Evolutionary conservation across 2,329 filamentous ascomycete genomes (phyloP).

Genomic region (Endoconidiophora laricicola): DNA sequence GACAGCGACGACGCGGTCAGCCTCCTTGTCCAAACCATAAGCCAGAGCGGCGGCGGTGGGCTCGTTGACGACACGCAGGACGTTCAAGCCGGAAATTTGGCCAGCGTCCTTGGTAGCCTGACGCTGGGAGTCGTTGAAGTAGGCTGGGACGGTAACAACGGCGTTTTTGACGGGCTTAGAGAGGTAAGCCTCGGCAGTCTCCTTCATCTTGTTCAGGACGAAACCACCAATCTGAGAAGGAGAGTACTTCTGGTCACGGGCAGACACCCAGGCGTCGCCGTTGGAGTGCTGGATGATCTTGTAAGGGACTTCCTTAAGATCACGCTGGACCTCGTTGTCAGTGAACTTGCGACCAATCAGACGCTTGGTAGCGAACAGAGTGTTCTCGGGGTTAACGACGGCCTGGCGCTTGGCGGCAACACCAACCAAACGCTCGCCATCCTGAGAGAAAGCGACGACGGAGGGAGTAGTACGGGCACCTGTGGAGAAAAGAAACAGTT

Average conservation of each 20-base stretch:
- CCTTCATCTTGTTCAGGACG: conserved; percentile 96
- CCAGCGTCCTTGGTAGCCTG: conserved; percentile 97
- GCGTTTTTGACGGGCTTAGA: conserved; percentile 86
- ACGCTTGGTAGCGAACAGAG: conserved; percentile 95
- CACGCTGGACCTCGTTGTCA: conserved; percentile 83
- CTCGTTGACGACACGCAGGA: conserved; percentile 95
- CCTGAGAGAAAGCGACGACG: conserved; percentile 87
- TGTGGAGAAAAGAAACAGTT: conserved; percentile 19
- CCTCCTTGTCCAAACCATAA: conserved; percentile 91
- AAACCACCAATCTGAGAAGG: conserved; percentile 97
- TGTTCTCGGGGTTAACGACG: conserved; percentile 97
- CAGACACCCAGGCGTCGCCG: conserved; percentile 90
- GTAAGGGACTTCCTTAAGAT: conserved; percentile 95
- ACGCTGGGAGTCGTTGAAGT: conserved; percentile 98
- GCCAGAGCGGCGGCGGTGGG: conserved; percentile 89
- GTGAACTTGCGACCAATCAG: conserved; percentile 96
- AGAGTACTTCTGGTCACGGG: conserved; percentile 88
- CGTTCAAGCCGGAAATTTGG: conserved; percentile 89
- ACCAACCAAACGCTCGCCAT: conserved; percentile 91
- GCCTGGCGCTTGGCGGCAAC: conserved; percentile 96
- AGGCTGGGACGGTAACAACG: conserved; percentile 90
- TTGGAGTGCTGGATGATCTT: conserved; percentile 97
- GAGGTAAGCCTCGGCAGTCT: conserved; percentile 88
- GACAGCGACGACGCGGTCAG: conserved; percentile 77
- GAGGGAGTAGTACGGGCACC: conserved; percentile 84